Evolutionary conservation across 148 eudicot genomes (phyloP).

Genomic region (Camellia japonica): DNA sequence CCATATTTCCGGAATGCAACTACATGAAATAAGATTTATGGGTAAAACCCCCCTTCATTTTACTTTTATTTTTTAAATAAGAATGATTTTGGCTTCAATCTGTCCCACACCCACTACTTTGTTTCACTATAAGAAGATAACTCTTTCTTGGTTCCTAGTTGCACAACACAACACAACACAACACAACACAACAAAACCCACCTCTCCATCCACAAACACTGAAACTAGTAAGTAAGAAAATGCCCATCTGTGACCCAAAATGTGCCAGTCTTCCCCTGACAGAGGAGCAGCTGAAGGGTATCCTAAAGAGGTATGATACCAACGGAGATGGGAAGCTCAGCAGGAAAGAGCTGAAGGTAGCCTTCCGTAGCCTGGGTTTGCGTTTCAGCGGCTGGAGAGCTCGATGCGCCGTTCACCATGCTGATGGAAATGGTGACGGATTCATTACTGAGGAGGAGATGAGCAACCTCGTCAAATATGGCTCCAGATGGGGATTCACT

Average conservation of each 20-base stretch:
- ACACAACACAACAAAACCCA: no score
- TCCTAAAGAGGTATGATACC: slow-evolving; percentile 13
- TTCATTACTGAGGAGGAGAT: slow-evolving; percentile 21
- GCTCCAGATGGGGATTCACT: slow-evolving; percentile 12
- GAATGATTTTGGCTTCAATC: no score
- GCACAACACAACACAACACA: no score
- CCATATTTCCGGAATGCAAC: no score
- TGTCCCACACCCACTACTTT: no score
- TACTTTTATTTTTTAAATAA: no score
- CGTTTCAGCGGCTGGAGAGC: slow-evolving; percentile 17
- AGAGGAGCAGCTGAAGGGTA: slow-evolving; percentile 12
- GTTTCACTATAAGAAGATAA: no score
- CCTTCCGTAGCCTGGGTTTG: slow-evolving; percentile 8
- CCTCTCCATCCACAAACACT: not conserved
- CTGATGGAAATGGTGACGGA: slow-evolving; percentile 20
- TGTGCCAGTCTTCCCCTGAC: not conserved
- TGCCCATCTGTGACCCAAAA: not conserved
- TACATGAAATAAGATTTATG: no score
- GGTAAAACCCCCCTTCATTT: no score
- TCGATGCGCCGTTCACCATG: slow-evolving; percentile 5
- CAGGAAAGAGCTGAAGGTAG: slow-evolving; percentile 18
- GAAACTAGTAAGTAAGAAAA: not conserved
- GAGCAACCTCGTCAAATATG: slow-evolving; percentile 16
- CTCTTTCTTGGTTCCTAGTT: no score
- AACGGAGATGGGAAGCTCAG: slow-evolving; percentile 23